Percentiles rank a stretch among this genome's conserved stretches.
phyloP scores from a whole-genome alignment of 1,284 basidiomycete species.

The Lignosus rhinocerotis region DNA sequence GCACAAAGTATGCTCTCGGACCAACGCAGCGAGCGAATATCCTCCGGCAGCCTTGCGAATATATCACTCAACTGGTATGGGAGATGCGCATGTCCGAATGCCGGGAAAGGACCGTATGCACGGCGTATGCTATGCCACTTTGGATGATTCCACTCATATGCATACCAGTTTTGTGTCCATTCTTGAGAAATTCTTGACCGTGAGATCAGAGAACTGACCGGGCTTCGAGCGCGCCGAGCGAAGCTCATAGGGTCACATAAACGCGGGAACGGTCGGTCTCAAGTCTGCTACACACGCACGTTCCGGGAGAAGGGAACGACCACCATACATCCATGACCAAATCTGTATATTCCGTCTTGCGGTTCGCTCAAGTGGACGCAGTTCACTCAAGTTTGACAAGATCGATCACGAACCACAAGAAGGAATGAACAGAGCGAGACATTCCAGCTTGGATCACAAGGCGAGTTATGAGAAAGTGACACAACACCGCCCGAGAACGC shows the following conservation, averaged over 20 bases:
- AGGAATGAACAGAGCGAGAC: no score
- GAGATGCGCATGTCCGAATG: not conserved
- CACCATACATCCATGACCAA: not conserved
- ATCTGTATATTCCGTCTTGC: constrained; percentile 2
- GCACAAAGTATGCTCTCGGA: no score
- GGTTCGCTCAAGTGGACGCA: no score
- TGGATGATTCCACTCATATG: not conserved
- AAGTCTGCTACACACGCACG: not conserved
- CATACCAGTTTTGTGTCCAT: not conserved
- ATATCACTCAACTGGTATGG: not conserved
- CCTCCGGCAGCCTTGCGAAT: not conserved
- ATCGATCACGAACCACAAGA: no score
- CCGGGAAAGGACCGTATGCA: not conserved
- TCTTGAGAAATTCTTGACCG: not conserved
- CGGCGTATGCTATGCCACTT: not conserved
- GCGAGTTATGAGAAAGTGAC: not conserved
- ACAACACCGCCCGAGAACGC: not conserved
- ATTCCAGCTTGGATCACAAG: not conserved
- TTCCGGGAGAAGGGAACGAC: not conserved
- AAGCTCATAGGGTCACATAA: not conserved
- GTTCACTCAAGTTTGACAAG: no score
- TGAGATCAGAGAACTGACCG: not conserved
- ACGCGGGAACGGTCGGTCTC: not conserved
- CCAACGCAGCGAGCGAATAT: not conserved
- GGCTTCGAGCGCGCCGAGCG: not conserved